Evolutionary conservation across 2,329 filamentous ascomycete genomes (phyloP).

Genomic region (Anthostomella pinea): DNA sequence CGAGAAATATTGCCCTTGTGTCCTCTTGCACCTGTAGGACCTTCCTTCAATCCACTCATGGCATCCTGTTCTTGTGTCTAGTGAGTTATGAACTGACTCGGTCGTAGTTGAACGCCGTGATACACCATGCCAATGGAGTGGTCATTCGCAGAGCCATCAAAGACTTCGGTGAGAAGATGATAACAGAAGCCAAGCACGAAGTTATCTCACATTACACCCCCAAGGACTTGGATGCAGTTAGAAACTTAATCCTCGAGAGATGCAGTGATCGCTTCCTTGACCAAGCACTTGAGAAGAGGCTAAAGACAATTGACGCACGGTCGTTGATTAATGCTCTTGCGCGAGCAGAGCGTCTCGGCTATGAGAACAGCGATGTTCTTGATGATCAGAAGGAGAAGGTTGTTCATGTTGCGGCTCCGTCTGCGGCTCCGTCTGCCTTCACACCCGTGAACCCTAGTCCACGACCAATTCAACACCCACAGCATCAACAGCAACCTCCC

Average conservation of each 20-base stretch:
- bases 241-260: constrained; percentile 42
- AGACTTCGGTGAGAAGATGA: constrained; percentile 46
- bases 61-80: too few species aligned
- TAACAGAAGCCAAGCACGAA: constrained; percentile 39
- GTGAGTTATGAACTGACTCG: constrained; percentile 5
- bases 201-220: constrained; percentile 40
- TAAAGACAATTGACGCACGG: constrained; percentile 52
- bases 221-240: constrained; percentile 45
- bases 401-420: constrained; percentile 27
- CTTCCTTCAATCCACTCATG: too few species aligned
- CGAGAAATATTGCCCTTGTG: too few species aligned
- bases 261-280: constrained; percentile 51
- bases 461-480: neutral
- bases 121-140: constrained; percentile 41
- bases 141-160: constrained; percentile 39
- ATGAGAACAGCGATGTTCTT: constrained; percentile 49
- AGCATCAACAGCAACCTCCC: constrained; percentile 1
- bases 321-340: constrained; percentile 56
- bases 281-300: constrained; percentile 47
- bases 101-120: constrained; percentile 45
- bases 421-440: constrained; percentile 6
- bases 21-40: neutral
- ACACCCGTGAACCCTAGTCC: too few species aligned
- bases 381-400: constrained; percentile 41
- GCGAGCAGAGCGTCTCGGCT: constrained; percentile 55